A percentile compares a stretch with the other conserved stretches of the same genome.
These are phyloP conservation scores for Leccinum glutinopallens DNA, from an alignment of 1,284 basidiomycete species.

Conservation along the genomic window DNA sequence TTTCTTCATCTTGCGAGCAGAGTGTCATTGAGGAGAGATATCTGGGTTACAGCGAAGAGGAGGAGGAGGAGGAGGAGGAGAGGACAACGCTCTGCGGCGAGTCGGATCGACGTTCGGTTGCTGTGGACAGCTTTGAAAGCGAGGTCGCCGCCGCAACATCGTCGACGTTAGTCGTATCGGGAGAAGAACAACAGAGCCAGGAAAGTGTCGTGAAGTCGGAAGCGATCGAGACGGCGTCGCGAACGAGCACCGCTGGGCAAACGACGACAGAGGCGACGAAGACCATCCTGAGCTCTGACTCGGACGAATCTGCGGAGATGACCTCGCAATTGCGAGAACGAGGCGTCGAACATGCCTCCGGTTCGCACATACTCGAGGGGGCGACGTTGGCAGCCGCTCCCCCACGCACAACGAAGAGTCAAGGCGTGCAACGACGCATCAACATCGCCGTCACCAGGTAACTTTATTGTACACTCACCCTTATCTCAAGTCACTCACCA, in stretches of 20 bases:
- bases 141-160: neutral
- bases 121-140: neutral
- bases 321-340: neutral
- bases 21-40: neutral
- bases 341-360: neutral
- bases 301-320: neutral
- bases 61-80: neutral
- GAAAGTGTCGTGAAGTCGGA: neutral
- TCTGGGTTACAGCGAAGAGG: neutral
- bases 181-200: neutral
- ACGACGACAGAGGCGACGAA: neutral
- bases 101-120: neutral
- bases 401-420: too few species aligned
- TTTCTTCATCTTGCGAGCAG: neutral
- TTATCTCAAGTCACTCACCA: too few species aligned
- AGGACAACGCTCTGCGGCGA: neutral
- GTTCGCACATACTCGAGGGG: neutral
- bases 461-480: too few species aligned
- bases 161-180: neutral
- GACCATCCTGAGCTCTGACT: neutral
- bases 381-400: neutral
- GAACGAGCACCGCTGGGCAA: neutral
- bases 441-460: too few species aligned
- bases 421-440: too few species aligned
- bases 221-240: neutral